Conservation (phyloP, 352 stramenopile genomes). For the Globisporangium cystogenes region DNA sequence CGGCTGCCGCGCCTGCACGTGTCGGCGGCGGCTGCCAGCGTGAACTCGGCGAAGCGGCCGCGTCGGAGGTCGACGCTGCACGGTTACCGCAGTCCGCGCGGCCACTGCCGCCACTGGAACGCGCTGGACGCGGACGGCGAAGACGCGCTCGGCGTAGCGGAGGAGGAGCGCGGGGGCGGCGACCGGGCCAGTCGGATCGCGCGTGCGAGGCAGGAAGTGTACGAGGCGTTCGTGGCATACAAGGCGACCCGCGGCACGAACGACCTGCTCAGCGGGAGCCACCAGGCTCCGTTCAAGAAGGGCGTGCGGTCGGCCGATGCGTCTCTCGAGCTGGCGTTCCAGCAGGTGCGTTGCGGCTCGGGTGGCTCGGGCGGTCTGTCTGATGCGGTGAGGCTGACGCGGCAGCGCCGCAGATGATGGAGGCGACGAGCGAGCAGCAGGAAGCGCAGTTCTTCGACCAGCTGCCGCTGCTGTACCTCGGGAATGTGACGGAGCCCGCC, state of each 20-base stretch:
- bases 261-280: slow-evolving; percentile 18
- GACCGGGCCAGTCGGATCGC: slow-evolving; percentile 16
- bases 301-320: slow-evolving; percentile 26
- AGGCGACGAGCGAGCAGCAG: slow-evolving; percentile 30
- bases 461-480: slow-evolving; percentile 48
- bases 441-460: slow-evolving; percentile 49
- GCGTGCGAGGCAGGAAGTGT: slow-evolving; percentile 41
- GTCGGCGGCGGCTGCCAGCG: background rate
- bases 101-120: slow-evolving; percentile 55
- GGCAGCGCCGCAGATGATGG: slow-evolving; percentile 14
- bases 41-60: background rate
- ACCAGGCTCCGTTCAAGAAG: slow-evolving; percentile 21
- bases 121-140: slow-evolving; percentile 30
- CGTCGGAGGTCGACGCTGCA: slow-evolving; percentile 14
- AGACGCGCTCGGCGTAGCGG: background rate
- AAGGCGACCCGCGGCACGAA: slow-evolving; percentile 37
- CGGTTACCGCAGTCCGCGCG: slow-evolving; percentile 44
- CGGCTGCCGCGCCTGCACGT: slow-evolving; percentile 5
- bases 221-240: slow-evolving; percentile 39
- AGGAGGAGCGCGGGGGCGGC: background rate
- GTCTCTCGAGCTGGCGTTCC: slow-evolving; percentile 40
- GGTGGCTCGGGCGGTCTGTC: no score
- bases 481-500: slow-evolving; percentile 36
- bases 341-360: slow-evolving; percentile 17
- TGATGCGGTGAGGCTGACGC: no score